Base-by-base conservation (phyloP, 768 basidiomycete genomes). In the Phaeotremella skinneri region DNA sequence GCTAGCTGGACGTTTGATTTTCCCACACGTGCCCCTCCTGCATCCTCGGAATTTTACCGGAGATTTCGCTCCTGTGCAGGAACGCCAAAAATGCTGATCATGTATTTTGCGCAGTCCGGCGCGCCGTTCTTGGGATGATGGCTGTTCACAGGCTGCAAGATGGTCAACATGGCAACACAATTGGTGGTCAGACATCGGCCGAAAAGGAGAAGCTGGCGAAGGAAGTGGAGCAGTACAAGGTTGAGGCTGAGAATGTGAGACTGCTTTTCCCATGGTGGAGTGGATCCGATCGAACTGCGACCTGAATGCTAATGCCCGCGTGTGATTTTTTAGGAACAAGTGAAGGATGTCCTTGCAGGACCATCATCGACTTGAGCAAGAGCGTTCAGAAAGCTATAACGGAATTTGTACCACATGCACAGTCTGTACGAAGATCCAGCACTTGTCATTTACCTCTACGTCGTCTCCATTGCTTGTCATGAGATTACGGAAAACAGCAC, bases 91-190 rank as follows among this genome's bases (percentile, higher is more conserved):
- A 37, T 37, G 17, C 34, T 37, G 34, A 37, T 37, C 34, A 50
- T 56, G 21, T 17, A 66, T 52, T 58, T 49, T 6, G 17, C 13
- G 23, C 73, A 91, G 90, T 91, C 90, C 87, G 87, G 66, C 89
- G 88, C 74, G 91, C 90, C 2, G 88, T 90, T 2, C 82, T 87
- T 70, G 85, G 88, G 49, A 90, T 94, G 81, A 86, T 87, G 73
- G 91, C 91, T 13, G 83, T 91, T 76, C 86, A 85, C 67, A 82
- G 90, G 58, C 86, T 94, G 86, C 66, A 73, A 58, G 75, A 76
- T 54, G 52, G 52, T 3, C 47, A 51, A 16, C 57, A 64, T 25
- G 32, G 55, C 13, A 57, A 62, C 2, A 45, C 59, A 14, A 64
- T 59, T 14, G 66, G 58, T 6, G 79, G 45, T 76, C 50, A 82